phyloP scores from a whole-genome alignment of 805 yeast genomes.

The Candida ficus region DNA sequence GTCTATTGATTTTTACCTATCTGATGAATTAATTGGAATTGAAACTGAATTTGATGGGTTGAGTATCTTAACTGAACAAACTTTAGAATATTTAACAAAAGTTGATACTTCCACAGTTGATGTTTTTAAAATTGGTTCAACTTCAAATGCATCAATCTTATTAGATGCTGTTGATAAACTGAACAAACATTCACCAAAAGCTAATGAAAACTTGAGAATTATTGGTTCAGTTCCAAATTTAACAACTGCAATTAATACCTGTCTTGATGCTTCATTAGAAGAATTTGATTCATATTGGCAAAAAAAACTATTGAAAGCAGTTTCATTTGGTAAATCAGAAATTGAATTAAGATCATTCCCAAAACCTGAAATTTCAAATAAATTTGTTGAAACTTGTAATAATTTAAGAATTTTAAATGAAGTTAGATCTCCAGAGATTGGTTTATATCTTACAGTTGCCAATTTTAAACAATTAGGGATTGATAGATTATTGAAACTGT shows the following conservation, averaged over 20 bases:
- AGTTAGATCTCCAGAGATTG: slow-evolving; percentile 59
- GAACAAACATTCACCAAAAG: slow-evolving; percentile 66
- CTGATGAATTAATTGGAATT: slow-evolving; percentile 34
- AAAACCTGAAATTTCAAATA: slow-evolving; percentile 35
- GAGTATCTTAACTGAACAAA: slow-evolving; percentile 48
- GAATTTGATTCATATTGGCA: slow-evolving; percentile 82
- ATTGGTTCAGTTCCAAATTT: slow-evolving; percentile 42
- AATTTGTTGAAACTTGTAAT: slow-evolving; percentile 58
- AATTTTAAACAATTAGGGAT: slow-evolving; percentile 51
- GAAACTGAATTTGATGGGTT: slow-evolving; percentile 65
- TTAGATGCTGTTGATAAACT: slow-evolving; percentile 72
- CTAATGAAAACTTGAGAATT: slow-evolving; percentile 66
- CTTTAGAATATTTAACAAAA: slow-evolving; percentile 56
- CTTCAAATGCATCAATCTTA: slow-evolving; percentile 75
- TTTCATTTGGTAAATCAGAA: slow-evolving; percentile 73
- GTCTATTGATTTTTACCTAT: slow-evolving; percentile 45
- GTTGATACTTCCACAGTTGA: slow-evolving; percentile 55
- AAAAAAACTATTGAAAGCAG: slow-evolving; percentile 73
- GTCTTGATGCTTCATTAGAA: slow-evolving; percentile 68
- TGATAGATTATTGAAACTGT: slow-evolving; percentile 47
- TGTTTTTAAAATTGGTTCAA: slow-evolving; percentile 77
- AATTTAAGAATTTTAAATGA: slow-evolving; percentile 64
- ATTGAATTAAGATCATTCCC: slow-evolving; percentile 30
- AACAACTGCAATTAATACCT: slow-evolving; percentile 57
- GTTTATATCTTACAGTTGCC: slow-evolving; percentile 57